Conservation (phyloP, 352 stramenopile genomes). For the Phytophthora kernoviae region DNA sequence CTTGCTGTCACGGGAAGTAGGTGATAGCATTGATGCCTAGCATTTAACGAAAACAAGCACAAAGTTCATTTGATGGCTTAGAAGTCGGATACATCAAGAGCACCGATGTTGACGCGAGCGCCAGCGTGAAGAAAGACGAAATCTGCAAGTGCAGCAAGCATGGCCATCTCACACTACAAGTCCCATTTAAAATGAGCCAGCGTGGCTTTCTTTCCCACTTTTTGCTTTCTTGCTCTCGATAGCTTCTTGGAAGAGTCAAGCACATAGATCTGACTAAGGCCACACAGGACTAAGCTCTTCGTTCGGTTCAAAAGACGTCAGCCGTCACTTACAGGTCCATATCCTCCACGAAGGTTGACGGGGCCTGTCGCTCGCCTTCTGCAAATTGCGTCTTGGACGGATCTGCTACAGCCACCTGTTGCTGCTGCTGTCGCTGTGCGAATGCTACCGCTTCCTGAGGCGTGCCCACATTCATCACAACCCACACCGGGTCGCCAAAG, state of each 20-base stretch:
- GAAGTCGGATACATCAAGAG: not conserved
- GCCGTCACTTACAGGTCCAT: constrained; percentile 41
- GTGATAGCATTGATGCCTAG: not conserved
- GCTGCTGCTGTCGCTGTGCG: constrained; percentile 29
- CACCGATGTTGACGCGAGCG: not conserved
- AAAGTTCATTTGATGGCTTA: not conserved
- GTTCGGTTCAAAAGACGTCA: constrained; percentile 10
- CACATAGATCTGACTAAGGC: constrained; percentile 5
- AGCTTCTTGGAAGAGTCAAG: constrained; percentile 9
- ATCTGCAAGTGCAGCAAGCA: constrained; percentile 20
- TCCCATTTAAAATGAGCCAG: constrained; percentile 32
- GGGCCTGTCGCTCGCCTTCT: constrained; percentile 22
- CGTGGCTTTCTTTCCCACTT: constrained; percentile 9
- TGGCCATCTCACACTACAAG: constrained; percentile 17
- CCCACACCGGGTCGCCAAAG: constrained; percentile 83
- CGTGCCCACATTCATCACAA: constrained; percentile 68
- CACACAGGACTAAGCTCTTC: constrained; percentile 6
- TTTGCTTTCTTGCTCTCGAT: constrained; percentile 18
- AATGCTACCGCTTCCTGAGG: constrained; percentile 26
- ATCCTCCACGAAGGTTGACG: constrained; percentile 42
- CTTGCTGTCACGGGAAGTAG: too few relatives aligned
- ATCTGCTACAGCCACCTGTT: constrained; percentile 22
- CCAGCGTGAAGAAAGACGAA: constrained; percentile 9
- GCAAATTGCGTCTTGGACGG: constrained; percentile 41
- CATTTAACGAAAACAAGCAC: constrained; percentile 1